A percentile compares a stretch with the other conserved stretches of the same genome.
These are phyloP conservation scores for Claviceps sp. DNA, from an alignment of 2,329 filamentous ascomycete genomes.

Conservation along the genomic window DNA sequence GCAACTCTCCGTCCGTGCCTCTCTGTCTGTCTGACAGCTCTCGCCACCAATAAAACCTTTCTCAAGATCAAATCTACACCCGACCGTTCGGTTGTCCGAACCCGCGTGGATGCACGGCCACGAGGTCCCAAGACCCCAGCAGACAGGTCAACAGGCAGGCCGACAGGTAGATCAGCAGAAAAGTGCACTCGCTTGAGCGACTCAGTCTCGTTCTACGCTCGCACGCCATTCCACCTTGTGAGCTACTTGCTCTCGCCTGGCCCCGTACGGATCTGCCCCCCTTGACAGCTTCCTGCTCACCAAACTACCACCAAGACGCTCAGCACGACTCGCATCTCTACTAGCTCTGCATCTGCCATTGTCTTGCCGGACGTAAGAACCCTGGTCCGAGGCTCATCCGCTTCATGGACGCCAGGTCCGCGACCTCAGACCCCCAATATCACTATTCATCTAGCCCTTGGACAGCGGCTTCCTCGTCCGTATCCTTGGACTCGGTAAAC, in stretches of 20 bases:
- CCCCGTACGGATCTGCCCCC: background rate
- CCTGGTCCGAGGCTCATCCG: slow-evolving; percentile 9
- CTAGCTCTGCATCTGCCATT: slow-evolving; percentile 1
- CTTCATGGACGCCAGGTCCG: slow-evolving; percentile 27
- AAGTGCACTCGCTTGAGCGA: background rate
- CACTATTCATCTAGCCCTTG: slow-evolving; percentile 22
- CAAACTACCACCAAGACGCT: background rate
- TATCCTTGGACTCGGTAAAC: slow-evolving; percentile 12
- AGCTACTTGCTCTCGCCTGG: background rate
- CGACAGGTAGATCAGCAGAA: too few relatives aligned
- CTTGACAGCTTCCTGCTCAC: background rate
- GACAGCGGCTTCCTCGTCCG: slow-evolving; percentile 16
- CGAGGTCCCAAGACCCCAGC: background rate
- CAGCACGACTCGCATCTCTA: background rate
- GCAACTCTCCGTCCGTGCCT: background rate
- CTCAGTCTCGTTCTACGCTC: background rate
- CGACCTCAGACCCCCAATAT: slow-evolving; percentile 25
- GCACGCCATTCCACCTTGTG: background rate
- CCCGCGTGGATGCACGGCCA: slow-evolving; percentile 3
- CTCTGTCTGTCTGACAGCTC: background rate
- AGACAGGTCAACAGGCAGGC: background rate
- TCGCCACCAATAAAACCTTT: background rate
- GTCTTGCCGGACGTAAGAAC: background rate
- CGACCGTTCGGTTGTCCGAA: background rate
- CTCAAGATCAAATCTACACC: background rate